These are phyloP conservation scores for Viola pubescens DNA, from an alignment of 441 rosid genomes.

Conservation along the genomic window DNA sequence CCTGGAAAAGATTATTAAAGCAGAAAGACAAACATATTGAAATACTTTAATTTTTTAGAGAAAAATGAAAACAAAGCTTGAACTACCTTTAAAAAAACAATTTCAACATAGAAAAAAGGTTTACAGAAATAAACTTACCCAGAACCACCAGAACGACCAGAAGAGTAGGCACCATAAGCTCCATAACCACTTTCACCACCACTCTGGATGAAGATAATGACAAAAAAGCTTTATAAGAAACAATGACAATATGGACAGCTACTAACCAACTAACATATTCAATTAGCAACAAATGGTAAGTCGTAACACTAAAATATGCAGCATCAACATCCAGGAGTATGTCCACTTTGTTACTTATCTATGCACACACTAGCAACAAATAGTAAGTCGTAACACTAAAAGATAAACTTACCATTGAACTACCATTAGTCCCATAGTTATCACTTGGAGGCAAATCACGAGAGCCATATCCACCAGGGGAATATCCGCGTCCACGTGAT, in stretches of 20 bases:
- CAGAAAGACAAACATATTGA: background rate
- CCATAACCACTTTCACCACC: slow-evolving; percentile 72
- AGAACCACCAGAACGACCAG: slow-evolving; percentile 61
- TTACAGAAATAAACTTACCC: slow-evolving; percentile 47
- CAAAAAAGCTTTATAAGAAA: slow-evolving; percentile 9
- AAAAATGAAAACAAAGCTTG: background rate
- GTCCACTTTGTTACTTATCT: background rate
- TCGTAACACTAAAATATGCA: background rate
- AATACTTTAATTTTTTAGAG: slow-evolving; percentile 7
- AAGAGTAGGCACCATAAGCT: slow-evolving; percentile 67
- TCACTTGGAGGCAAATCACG: slow-evolving; percentile 48
- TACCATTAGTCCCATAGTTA: slow-evolving; percentile 61
- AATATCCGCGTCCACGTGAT: slow-evolving; percentile 61
- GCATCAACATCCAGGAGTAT: slow-evolving; percentile 2
- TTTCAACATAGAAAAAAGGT: background rate
- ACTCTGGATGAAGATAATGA: slow-evolving; percentile 20
- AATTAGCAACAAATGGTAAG: background rate
- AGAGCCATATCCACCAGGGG: slow-evolving; percentile 62
- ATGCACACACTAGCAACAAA: background rate
- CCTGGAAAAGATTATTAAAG: slow-evolving; percentile 10
- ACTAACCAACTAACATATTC: background rate
- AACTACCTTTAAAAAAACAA: background rate
- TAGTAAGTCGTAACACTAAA: too few relatives aligned
- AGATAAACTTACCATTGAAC: slow-evolving; percentile 41
- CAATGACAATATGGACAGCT: background rate